These are phyloP conservation scores for Teunomyces stri DNA, from an alignment of 805 yeast species.

Conservation along the genomic window DNA sequence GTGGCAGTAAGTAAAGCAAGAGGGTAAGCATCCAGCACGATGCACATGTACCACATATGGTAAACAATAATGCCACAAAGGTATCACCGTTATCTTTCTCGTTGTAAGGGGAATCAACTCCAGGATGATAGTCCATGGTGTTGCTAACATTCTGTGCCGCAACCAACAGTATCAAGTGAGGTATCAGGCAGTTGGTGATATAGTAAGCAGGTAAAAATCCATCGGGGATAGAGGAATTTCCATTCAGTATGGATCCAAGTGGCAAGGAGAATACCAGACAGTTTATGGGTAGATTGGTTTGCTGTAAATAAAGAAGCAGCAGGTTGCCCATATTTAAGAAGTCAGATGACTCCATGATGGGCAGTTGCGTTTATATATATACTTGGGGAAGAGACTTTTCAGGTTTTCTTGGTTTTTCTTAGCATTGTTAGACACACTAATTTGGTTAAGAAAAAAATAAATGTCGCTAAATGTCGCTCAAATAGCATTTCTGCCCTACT, in stretches of 20 bases:
- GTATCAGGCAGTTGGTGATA: constrained; percentile 43
- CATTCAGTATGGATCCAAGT: constrained; percentile 26
- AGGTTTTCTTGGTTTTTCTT: constrained; percentile 6
- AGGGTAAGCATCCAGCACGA: constrained; percentile 71
- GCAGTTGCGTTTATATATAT: constrained; percentile 5
- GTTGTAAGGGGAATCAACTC: constrained; percentile 21
- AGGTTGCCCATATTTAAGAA: constrained; percentile 16
- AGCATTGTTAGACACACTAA: neutral
- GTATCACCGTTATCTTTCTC: constrained; percentile 38
- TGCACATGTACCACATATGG: constrained; percentile 53
- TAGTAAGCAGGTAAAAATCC: constrained; percentile 42
- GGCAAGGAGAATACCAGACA: constrained; percentile 41
- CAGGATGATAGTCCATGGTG: neutral
- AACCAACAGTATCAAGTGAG: constrained; percentile 11
- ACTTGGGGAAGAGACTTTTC: neutral
- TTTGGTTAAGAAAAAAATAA: neutral
- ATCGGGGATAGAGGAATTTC: constrained; percentile 17
- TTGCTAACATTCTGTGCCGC: constrained; percentile 1
- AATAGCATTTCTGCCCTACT: neutral
- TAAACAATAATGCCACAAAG: constrained; percentile 48
- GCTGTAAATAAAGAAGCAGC: constrained; percentile 18
- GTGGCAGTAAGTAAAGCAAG: constrained; percentile 50
- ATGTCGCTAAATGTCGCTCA: neutral
- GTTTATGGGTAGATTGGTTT: constrained; percentile 21
- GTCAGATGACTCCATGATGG: constrained; percentile 2